phyloP scores from a whole-genome alignment of 805 yeast species.

The Kuraishia hungarica region DNA sequence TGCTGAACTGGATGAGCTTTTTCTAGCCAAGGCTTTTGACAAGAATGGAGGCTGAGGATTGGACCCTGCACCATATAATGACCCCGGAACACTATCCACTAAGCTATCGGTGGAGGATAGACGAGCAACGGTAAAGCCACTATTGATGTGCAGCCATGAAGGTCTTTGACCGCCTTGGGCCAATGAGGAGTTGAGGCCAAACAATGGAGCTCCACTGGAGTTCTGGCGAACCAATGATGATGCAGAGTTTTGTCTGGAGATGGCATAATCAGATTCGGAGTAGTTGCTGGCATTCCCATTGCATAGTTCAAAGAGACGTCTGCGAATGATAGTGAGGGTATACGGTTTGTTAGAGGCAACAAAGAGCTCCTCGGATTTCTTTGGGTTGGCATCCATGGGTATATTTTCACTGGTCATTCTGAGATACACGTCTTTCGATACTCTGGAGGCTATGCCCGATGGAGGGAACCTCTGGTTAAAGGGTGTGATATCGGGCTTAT shows the following conservation, averaged over 20 bases:
- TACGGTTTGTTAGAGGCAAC: slow-evolving; percentile 13
- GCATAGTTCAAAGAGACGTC: slow-evolving; percentile 23
- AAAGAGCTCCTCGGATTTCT: slow-evolving; percentile 19
- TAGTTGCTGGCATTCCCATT: slow-evolving; percentile 5
- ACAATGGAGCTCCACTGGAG: slow-evolving; percentile 3
- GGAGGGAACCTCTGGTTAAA: slow-evolving; percentile 61
- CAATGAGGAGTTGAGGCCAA: slow-evolving; percentile 5
- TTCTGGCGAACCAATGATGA: slow-evolving; percentile 8
- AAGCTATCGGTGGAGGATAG: slow-evolving; percentile 24
- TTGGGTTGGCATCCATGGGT: slow-evolving; percentile 15
- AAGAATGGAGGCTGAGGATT: not conserved
- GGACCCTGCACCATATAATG: not conserved
- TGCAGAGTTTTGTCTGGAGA: slow-evolving; percentile 19
- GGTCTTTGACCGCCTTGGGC: slow-evolving; percentile 15
- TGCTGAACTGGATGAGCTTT: not conserved
- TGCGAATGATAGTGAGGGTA: slow-evolving; percentile 22
- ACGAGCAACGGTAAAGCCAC: slow-evolving; percentile 19
- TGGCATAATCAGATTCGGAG: slow-evolving; percentile 9
- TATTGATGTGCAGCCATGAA: slow-evolving; percentile 26
- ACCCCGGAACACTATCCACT: slow-evolving; percentile 14
- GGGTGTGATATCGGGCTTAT: slow-evolving; percentile 59
- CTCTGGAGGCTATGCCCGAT: slow-evolving; percentile 52
- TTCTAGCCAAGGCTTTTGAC: not conserved
- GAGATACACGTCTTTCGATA: slow-evolving; percentile 46
- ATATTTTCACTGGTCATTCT: slow-evolving; percentile 10